phyloP scores from a whole-genome alignment of 2,329 filamentous ascomycete genomes.

The Colletotrichum camelliae region DNA sequence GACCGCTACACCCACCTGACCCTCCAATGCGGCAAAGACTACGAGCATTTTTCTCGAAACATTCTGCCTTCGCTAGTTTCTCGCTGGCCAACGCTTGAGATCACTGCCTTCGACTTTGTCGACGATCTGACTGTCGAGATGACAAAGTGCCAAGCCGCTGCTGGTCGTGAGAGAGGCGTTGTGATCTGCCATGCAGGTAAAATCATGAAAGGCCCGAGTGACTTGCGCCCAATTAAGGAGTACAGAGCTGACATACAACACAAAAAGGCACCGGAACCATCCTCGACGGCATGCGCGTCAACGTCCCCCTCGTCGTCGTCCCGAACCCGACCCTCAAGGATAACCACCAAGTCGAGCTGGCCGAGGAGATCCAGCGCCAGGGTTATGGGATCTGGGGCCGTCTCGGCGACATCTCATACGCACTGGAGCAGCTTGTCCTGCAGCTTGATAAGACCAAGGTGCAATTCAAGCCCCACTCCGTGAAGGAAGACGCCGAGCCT shows the following conservation, averaged over 20 bases:
- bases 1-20: conserved; percentile 73
- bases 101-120: conserved; percentile 73
- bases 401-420: conserved; percentile 19
- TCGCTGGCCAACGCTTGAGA: conserved; percentile 45
- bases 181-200: conserved; percentile 90
- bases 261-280: conserved; percentile 84
- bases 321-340: conserved; percentile 83
- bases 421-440: conserved; percentile 19
- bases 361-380: conserved; percentile 73
- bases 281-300: conserved; percentile 77
- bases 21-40: conserved; percentile 81
- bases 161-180: conserved; percentile 65
- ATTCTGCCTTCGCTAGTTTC: conserved; percentile 24
- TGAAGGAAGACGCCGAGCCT: background rate
- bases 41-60: conserved; percentile 54
- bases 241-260: background rate
- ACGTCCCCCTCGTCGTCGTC: conserved; percentile 84
- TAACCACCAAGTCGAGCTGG: conserved; percentile 91
- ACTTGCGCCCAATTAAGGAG: background rate
- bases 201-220: background rate
- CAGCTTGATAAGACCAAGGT: conserved; percentile 15
- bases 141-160: conserved; percentile 52
- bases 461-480: conserved; percentile 13
- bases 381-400: conserved; percentile 69
- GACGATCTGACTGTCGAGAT: conserved; percentile 67